Evolutionary conservation across 1,139 yeast species (phyloP).

Genomic region (Suhomyces kunorum): DNA sequence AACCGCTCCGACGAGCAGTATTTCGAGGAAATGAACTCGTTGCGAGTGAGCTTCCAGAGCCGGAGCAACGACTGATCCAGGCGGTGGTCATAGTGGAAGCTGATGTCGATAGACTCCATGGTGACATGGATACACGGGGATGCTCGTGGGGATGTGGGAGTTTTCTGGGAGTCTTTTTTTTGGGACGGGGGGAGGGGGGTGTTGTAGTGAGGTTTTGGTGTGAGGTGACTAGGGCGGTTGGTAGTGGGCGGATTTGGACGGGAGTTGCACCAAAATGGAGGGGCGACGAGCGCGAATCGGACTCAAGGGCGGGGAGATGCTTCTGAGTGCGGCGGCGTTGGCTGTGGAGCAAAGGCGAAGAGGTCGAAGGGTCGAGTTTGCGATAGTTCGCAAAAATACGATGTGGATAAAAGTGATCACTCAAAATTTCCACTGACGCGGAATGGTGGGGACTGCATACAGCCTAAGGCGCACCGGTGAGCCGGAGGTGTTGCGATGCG

Average conservation of each 20-base stretch:
- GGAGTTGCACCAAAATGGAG: neutral
- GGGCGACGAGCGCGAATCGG: neutral
- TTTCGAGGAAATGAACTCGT: constrained; percentile 14
- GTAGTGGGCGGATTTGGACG: neutral
- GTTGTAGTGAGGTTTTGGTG: neutral
- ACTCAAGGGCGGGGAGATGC: neutral
- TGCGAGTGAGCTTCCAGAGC: constrained; percentile 20
- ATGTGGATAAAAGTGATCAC: constrained; percentile 13
- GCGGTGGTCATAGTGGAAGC: constrained; percentile 17
- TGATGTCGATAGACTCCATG: constrained; percentile 20
- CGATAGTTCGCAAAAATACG: constrained; percentile 4
- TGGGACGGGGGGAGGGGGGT: too few species aligned
- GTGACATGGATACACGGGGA: constrained; percentile 6
- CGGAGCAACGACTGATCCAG: constrained; percentile 19
- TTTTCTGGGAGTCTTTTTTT: neutral
- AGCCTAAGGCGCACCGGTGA: constrained; percentile 1
- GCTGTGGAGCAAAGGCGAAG: neutral
- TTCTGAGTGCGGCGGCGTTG: neutral
- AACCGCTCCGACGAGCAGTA: constrained; percentile 16
- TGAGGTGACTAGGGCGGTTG: neutral
- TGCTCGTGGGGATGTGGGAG: neutral
- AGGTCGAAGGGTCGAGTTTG: neutral
- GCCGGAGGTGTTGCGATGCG: neutral
- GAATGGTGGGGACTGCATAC: constrained; percentile 7
- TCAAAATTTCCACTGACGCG: constrained; percentile 12